Percentiles rank a stretch among this genome's conserved stretches.
Evolutionary conservation across 1,284 basidiomycete species (phyloP).

Genomic region (Rhodotorula sp.): DNA sequence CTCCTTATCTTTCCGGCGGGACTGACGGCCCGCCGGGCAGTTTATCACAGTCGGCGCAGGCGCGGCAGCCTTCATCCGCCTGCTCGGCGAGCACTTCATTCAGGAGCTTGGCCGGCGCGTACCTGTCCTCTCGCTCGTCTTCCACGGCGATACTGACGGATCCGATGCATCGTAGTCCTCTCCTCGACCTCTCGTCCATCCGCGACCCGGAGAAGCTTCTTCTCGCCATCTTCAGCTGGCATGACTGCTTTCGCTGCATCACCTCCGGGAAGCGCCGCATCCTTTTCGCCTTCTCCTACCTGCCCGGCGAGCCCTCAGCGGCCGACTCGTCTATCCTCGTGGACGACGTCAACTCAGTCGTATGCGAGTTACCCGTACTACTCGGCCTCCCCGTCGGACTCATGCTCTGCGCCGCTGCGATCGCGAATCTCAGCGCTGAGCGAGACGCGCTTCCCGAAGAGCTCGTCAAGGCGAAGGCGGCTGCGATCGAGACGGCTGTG

Average conservation of each 20-base stretch:
- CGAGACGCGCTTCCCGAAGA: conserved; percentile 8
- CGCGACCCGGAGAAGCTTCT: conserved; percentile 11
- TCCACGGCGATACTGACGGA: too few relatives aligned
- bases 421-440: conserved; percentile 21
- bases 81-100: conserved; percentile 27
- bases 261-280: conserved; percentile 6
- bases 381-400: conserved; percentile 29
- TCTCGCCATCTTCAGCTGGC: conserved; percentile 21
- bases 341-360: conserved; percentile 3
- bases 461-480: conserved; percentile 12
- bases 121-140: not conserved
- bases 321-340: not conserved
- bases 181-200: conserved; percentile 9
- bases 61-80: conserved; percentile 14
- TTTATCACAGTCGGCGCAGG: conserved; percentile 26
- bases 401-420: conserved; percentile 27
- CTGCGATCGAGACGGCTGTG: conserved; percentile 25
- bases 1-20: too few relatives aligned
- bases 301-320: conserved; percentile 18
- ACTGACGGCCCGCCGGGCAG: not conserved
- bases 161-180: not conserved
- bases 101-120: conserved; percentile 8
- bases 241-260: conserved; percentile 22
- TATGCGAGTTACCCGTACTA: conserved; percentile 5
- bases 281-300: conserved; percentile 21